Evolutionary conservation across 257 asterid genomes (phyloP).

Genomic region (Phtheirospermum japonicum): DNA sequence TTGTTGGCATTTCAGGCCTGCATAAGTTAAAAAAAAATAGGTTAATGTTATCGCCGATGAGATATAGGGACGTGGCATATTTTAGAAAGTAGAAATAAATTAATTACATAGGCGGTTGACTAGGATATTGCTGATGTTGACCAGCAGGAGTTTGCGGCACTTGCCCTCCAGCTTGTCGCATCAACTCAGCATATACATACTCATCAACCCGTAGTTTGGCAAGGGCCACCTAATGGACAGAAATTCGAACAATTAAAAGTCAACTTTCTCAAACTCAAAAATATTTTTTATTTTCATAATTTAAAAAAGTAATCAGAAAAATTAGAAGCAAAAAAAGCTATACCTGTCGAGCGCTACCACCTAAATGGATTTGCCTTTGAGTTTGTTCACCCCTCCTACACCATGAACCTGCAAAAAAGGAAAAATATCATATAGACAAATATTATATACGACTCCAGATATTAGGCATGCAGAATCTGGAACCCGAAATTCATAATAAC

Average conservation of each 20-base stretch:
- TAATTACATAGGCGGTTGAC: constrained; percentile 28
- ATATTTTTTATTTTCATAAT: too few relatives aligned
- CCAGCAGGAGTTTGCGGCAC: constrained; percentile 11
- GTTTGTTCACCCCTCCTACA: constrained; percentile 81
- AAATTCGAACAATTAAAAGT: constrained; percentile 21
- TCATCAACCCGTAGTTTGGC: constrained; percentile 44
- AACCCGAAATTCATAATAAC: constrained; percentile 3
- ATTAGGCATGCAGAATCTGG: neutral
- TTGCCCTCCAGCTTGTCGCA: neutral
- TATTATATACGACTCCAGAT: neutral
- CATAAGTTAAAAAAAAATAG: constrained; percentile 8
- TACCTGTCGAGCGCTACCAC: constrained; percentile 88
- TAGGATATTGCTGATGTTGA: constrained; percentile 29
- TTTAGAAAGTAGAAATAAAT: neutral
- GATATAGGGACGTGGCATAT: constrained; percentile 40
- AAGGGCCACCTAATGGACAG: constrained; percentile 32
- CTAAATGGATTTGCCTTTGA: constrained; percentile 86
- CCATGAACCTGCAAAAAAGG: constrained; percentile 91
- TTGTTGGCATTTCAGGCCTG: neutral
- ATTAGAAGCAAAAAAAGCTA: constrained; percentile 6
- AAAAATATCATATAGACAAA: neutral
- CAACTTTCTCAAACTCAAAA: too few relatives aligned
- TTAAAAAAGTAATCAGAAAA: too few relatives aligned
- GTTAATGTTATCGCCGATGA: neutral
- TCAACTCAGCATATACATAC: neutral